Conservation (phyloP, 2,329 filamentous ascomycete species). For the Stenocarpella maydis region DNA sequence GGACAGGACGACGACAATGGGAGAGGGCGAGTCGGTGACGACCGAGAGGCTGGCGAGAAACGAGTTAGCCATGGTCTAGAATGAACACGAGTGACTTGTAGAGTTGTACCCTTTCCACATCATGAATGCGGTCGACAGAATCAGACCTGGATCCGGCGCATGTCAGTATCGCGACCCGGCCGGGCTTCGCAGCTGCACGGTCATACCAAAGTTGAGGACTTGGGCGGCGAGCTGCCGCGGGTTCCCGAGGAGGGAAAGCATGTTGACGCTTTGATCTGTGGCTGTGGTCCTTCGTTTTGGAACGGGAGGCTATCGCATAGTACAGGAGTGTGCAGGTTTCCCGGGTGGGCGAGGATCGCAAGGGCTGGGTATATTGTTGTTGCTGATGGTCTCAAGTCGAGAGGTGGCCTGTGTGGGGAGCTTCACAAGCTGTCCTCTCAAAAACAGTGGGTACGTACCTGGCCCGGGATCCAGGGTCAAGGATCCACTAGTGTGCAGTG, state of each 20-base stretch:
- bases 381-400: constrained; percentile 6
- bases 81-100: not conserved
- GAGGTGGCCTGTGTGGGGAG: constrained; percentile 24
- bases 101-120: constrained; percentile 49
- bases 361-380: not conserved
- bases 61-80: constrained; percentile 37
- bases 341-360: not conserved
- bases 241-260: constrained; percentile 76
- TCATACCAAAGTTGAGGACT: constrained; percentile 79
- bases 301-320: constrained; percentile 9
- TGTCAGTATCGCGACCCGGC: constrained; percentile 1
- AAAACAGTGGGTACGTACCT: constrained; percentile 17
- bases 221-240: constrained; percentile 83
- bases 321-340: not conserved
- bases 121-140: constrained; percentile 93
- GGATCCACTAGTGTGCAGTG: not conserved
- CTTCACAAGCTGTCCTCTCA: constrained; percentile 31
- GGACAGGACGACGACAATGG: constrained; percentile 84
- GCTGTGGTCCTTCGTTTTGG: not conserved
- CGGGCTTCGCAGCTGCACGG: not conserved
- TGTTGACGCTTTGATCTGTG: constrained; percentile 46
- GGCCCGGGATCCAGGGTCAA: not conserved
- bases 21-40: constrained; percentile 75
- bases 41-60: constrained; percentile 70
- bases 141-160: constrained; percentile 58